phyloP scores from a whole-genome alignment of 768 basidiomycete species.

The Trametopsis cervina region DNA sequence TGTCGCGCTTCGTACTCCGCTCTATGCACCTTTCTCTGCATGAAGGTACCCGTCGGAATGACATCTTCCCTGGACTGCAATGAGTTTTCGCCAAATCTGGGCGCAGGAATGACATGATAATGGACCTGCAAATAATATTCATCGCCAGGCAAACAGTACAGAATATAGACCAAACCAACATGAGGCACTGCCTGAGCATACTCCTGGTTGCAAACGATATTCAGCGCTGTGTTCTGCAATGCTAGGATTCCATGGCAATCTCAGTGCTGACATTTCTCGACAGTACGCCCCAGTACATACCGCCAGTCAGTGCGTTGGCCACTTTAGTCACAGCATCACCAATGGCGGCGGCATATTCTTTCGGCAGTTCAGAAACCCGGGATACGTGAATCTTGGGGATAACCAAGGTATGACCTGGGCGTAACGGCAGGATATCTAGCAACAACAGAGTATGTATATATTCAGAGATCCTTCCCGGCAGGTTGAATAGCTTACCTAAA shows the following conservation, averaged over 20 bases:
- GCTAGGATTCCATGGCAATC: no score
- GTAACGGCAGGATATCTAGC: constrained; percentile 60
- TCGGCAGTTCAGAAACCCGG: constrained; percentile 58
- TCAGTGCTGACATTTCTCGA: no score
- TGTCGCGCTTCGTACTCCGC: constrained; percentile 51
- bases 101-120: constrained; percentile 73
- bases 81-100: constrained; percentile 30
- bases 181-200: constrained; percentile 79
- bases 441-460: neutral
- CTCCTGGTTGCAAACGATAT: constrained; percentile 76
- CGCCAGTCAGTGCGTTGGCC: constrained; percentile 55
- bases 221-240: constrained; percentile 57
- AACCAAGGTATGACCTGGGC: constrained; percentile 62
- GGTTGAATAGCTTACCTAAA: constrained; percentile 36
- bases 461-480: neutral
- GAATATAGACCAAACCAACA: constrained; percentile 30
- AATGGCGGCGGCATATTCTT: constrained; percentile 48
- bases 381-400: constrained; percentile 61
- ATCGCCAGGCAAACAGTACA: neutral
- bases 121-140: constrained; percentile 44
- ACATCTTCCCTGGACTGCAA: no score
- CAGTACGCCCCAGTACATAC: no score
- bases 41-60: no score
- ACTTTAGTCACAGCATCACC: constrained; percentile 57
- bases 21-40: constrained; percentile 49